Percentiles rank a stretch among this genome's conserved stretches.
These are phyloP conservation scores for Volvox reticuliferus DNA, from an alignment of 139 green algal genomes.

Conservation along the genomic window DNA sequence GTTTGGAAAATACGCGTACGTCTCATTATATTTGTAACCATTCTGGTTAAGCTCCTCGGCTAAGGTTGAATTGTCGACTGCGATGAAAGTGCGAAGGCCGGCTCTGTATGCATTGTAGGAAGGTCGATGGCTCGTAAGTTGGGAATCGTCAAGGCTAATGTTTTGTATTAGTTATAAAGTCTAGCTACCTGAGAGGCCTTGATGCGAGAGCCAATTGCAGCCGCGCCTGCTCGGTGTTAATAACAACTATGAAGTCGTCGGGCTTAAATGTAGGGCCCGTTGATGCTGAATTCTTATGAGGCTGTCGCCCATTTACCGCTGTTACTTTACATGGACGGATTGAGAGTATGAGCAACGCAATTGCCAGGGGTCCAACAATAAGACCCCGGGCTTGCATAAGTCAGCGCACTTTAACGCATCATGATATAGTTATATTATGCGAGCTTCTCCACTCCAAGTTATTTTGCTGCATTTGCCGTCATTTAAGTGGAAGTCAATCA, in stretches of 20 bases:
- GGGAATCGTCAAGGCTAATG: too few relatives aligned
- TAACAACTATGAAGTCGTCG: slow-evolving; percentile 30
- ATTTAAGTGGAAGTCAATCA: too few relatives aligned
- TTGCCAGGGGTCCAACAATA: neutral
- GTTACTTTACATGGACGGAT: neutral
- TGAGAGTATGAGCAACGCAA: neutral
- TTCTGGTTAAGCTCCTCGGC: neutral
- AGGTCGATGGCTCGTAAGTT: neutral
- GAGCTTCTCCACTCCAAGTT: too few relatives aligned
- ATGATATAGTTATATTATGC: neutral
- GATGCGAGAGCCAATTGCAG: slow-evolving; percentile 3
- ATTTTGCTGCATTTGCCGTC: too few relatives aligned
- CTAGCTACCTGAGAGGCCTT: slow-evolving; percentile 15
- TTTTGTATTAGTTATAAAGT: neutral
- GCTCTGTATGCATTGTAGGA: neutral
- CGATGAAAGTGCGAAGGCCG: slow-evolving; percentile 41
- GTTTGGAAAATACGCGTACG: slow-evolving; percentile 43
- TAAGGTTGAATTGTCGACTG: slow-evolving; percentile 10
- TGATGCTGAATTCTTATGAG: neutral
- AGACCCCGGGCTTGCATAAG: neutral
- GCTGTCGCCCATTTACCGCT: neutral
- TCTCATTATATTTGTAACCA: slow-evolving; percentile 18
- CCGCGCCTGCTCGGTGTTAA: slow-evolving; percentile 12
- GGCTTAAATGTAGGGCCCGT: neutral
- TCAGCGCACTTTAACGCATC: neutral